Evolutionary conservation across 2,329 filamentous ascomycete genomes (phyloP), one percentile per base, ranked within the genome.

Genomic region (Scortechinia acanthostroma): DNA sequence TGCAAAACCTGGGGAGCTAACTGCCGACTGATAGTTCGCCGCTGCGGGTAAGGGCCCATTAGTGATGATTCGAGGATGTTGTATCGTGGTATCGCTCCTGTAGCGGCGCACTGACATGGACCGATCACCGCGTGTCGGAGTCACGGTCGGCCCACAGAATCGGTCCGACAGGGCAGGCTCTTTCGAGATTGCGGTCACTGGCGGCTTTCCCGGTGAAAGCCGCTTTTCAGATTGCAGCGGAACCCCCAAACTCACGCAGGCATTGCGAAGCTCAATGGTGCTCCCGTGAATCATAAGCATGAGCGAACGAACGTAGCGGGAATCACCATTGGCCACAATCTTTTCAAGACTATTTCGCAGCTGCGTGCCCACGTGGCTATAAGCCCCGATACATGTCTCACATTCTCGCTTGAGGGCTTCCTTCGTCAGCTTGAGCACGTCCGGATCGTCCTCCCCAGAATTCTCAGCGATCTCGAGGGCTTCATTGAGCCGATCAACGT

Each of bases 221-320:
- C n/a, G 4, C 35, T 14, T 50, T 55, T 19, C 51, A 55, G 3
- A 55, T 52, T 33, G 48, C 57, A 46, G 43, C 64, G 35, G 35
- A 6, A 68, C 62, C 21, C 71, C 71, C 43, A 81, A 63, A 45
- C 69, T 64, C 19, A 65, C 62, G 54, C 74, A 77, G 33, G 76
- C 73, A 55, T 82, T 82, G 43, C 75, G 73, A 48, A 79, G 64
- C 55, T 83, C 79, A 42, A 77, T 60, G 43, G 80, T 57, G 49
- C 76, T 74, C 42, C 73, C 71, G 51, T 77, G 79, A 25, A 80
- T 68, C 50, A 77, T 69, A 25, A 80, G 66, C 60, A 83, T 69
- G 37, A 80, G 64, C 15, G 71, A 77, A 21, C 78, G 73, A 44
- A 82, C 62, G 50, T 80, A 74, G 46, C 74, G 70, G 4, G 71